Conservation (phyloP, 495 filamentous ascomycete species). For the Lophiotrema nucula region DNA sequence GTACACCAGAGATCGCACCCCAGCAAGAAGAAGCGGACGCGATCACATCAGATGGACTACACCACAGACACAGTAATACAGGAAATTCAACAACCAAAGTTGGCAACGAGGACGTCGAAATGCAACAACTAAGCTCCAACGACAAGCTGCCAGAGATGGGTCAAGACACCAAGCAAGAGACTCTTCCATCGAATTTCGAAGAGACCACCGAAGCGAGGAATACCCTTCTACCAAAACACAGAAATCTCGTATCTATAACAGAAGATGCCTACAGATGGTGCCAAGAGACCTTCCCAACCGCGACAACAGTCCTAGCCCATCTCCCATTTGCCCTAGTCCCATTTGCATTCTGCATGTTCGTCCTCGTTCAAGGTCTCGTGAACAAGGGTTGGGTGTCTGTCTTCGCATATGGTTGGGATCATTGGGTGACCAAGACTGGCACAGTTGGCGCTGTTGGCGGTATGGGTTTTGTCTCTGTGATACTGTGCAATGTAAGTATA, state of each 20-base stretch:
- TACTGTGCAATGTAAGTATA: constrained; percentile 63
- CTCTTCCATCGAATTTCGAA: background rate
- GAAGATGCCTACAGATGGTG: constrained; percentile 51
- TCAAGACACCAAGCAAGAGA: background rate
- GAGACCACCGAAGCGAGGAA: background rate
- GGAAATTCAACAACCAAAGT: background rate
- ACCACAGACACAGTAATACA: background rate
- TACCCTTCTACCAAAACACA: background rate
- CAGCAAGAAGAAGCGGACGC: background rate
- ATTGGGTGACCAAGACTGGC: constrained; percentile 65
- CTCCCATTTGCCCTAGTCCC: constrained; percentile 63
- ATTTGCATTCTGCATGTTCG: constrained; percentile 66
- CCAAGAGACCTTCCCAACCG: constrained; percentile 66
- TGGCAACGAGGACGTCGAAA: background rate
- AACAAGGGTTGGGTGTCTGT: constrained; percentile 67
- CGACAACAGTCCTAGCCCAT: constrained; percentile 57
- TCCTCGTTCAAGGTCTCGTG: constrained; percentile 64
- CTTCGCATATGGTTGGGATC: constrained; percentile 66
- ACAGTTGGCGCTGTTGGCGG: constrained; percentile 62
- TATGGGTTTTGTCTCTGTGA: constrained; percentile 66
- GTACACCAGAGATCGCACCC: background rate
- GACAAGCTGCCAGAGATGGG: background rate
- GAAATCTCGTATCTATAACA: constrained; percentile 50
- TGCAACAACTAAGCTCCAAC: background rate
- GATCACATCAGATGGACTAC: background rate